Percentiles rank a stretch among this genome's conserved stretches.
Conservation (phyloP, 2,329 filamentous ascomycete species). For the Alternaria longipes region DNA sequence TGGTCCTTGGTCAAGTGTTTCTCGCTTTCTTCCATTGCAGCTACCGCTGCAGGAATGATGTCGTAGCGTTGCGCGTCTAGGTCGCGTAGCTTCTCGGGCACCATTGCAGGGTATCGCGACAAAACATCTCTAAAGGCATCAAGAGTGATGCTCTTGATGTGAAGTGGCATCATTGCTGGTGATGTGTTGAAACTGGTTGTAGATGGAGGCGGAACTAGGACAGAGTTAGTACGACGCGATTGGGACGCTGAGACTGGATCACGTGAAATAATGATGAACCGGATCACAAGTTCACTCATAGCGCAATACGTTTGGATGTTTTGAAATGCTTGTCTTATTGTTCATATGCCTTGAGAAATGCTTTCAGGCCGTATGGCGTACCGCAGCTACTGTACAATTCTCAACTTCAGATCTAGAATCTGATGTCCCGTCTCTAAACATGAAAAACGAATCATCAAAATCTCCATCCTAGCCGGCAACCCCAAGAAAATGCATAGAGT, state of each 20-base stretch:
- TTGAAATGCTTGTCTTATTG: background rate
- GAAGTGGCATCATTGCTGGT: constrained; percentile 16
- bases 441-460: background rate
- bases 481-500: background rate
- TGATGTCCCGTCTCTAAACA: background rate
- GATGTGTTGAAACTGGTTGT: constrained; percentile 4
- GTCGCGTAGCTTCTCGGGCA: constrained; percentile 39
- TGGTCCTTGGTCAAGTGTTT: constrained; percentile 39
- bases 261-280: constrained; percentile 7
- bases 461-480: background rate
- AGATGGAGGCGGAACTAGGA: background rate
- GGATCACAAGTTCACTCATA: too few relatives aligned
- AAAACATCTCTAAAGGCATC: constrained; percentile 32
- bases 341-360: background rate
- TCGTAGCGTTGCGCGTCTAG: constrained; percentile 47
- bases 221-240: constrained; percentile 7
- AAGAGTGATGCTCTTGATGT: constrained; percentile 28
- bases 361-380: background rate
- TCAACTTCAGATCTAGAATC: background rate
- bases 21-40: constrained; percentile 16
- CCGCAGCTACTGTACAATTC: background rate
- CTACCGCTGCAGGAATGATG: constrained; percentile 36
- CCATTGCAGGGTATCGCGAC: constrained; percentile 36
- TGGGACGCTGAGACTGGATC: constrained; percentile 4
- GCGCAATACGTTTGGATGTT: background rate